A percentile compares a stretch with the other conserved stretches of the same genome.
Evolutionary conservation across 208 protist species (phyloP).

Genomic region (Trypanosoma melophagium): DNA sequence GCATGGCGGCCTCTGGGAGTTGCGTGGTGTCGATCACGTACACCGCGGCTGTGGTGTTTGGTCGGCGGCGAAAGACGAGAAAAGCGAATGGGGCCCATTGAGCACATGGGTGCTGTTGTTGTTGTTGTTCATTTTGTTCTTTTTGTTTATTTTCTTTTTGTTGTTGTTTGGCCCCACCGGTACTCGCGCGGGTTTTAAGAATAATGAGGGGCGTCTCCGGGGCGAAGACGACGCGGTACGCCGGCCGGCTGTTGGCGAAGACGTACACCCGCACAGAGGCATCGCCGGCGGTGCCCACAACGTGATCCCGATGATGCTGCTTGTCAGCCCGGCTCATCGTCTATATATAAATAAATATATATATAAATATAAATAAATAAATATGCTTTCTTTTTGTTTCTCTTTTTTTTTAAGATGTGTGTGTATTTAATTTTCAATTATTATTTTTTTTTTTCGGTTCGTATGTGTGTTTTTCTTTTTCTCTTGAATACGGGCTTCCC

Average conservation of each 20-base stretch:
- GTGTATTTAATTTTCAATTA: too few species aligned
- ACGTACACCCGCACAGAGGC: conserved; percentile 65
- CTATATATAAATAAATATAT: too few species aligned
- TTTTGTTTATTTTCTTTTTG: background rate
- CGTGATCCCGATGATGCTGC: conserved; percentile 48
- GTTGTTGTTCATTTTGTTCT: background rate
- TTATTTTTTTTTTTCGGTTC: conserved; percentile 12
- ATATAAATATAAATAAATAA: too few species aligned
- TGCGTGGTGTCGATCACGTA: conserved; percentile 67
- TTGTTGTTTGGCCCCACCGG: too few species aligned
- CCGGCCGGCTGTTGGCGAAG: conserved; percentile 65
- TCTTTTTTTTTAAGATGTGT: too few species aligned
- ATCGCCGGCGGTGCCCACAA: conserved; percentile 65
- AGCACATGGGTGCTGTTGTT: conserved; percentile 60
- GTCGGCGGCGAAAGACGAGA: conserved; percentile 51
- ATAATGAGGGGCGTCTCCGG: conserved; percentile 73
- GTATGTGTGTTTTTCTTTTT: background rate
- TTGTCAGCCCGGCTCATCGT: conserved; percentile 84
- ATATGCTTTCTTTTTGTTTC: too few species aligned
- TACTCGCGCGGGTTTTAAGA: conserved; percentile 44
- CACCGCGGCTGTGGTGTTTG: conserved; percentile 75
- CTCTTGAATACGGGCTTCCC: too few species aligned
- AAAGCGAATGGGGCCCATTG: conserved; percentile 70
- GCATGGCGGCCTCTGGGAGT: conserved; percentile 23
- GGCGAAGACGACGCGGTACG: conserved; percentile 70